Conservation (phyloP, 192 early-diverging fungal species). For the Rhizophagus prolifer region DNA sequence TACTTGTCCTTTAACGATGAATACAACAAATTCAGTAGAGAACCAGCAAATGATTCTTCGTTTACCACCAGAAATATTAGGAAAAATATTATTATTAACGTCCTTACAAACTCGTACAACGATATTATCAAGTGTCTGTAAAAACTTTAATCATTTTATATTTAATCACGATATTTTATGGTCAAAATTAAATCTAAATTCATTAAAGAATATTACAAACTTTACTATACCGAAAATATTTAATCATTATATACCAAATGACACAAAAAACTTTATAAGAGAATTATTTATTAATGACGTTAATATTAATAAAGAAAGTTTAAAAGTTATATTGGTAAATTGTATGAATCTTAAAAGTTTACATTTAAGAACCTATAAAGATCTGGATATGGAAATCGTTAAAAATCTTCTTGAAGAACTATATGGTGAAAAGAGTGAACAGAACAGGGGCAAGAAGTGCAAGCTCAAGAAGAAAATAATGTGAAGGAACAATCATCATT, state of each 20-base stretch:
- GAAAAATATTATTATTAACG: slow-evolving; percentile 20
- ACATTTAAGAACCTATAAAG: slow-evolving; percentile 10
- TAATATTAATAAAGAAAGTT: not conserved
- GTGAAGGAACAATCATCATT: not conserved
- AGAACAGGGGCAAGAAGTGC: not conserved
- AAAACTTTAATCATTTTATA: slow-evolving; percentile 9
- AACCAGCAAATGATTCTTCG: not conserved
- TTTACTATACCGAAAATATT: not conserved
- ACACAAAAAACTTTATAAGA: slow-evolving; percentile 5
- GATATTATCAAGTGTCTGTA: slow-evolving; percentile 10
- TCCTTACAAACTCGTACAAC: slow-evolving; percentile 14
- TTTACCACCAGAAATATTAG: slow-evolving; percentile 13
- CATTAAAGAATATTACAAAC: slow-evolving; percentile 2
- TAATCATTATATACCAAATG: not conserved
- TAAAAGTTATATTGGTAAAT: not conserved
- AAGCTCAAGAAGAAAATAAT: not conserved
- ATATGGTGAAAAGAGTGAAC: not conserved
- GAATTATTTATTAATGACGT: slow-evolving; percentile 12
- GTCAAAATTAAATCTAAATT: slow-evolving; percentile 12
- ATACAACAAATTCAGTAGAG: not conserved
- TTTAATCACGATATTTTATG: slow-evolving; percentile 22
- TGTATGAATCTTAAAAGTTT: slow-evolving; percentile 5
- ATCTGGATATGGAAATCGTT: slow-evolving; percentile 3
- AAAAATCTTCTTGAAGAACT: slow-evolving; percentile 13
- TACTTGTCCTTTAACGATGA: not conserved